Base-by-base conservation (phyloP, 2,329 filamentous ascomycete species). In the Aureobasidium sp. region DNA sequence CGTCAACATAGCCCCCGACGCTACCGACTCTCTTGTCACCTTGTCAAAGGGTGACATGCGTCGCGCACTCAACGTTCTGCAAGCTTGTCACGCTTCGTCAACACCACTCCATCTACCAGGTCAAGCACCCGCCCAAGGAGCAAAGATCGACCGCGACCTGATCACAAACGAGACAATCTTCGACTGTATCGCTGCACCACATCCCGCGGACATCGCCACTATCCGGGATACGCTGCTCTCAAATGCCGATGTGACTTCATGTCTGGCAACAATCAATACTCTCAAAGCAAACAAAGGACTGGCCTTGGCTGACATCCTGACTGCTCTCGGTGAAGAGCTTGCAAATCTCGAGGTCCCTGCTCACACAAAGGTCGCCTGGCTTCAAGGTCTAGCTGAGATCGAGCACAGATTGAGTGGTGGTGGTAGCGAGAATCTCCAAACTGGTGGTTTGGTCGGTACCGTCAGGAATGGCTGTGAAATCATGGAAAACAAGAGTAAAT, bases 1-100 rank as follows among this genome's bases (percentile, higher is more conserved):
- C 42, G 88, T 99, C 64, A 88, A 89, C 67, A 96, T 99, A 68
- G 85, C 86, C 55, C 79, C 83, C 0, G 89, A 91, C 48, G 94
- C 94, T 0, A 85, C 87, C 2, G 89, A 94, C 66, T 89, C 90
- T 58, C 80, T 99, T 30, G 90, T 99, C 16, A 86, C 81, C 65
- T 79, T 99, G 63, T 95, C 91, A 74, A 95, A 93, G 73, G 94
- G 94, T 58, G 94, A 99, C 71, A 99, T 99, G 94, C 84, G 94
- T 71, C 81, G 94, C 65, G 92, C 94, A 0, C 75, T 99, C 67
- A 99, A 99, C 70, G 94, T 99, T 11, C 80, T 99, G 32, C 94
- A 99, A 76, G 94, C 94, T 9, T 99, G 94, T 67, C 91, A 97
- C 73, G 94, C 94, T 37, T 96, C 91, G 64, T 95, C 91, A 85